Evolutionary conservation across 176 grass and related monocot species (phyloP).

Genomic region (Aegilops tauschii): DNA sequence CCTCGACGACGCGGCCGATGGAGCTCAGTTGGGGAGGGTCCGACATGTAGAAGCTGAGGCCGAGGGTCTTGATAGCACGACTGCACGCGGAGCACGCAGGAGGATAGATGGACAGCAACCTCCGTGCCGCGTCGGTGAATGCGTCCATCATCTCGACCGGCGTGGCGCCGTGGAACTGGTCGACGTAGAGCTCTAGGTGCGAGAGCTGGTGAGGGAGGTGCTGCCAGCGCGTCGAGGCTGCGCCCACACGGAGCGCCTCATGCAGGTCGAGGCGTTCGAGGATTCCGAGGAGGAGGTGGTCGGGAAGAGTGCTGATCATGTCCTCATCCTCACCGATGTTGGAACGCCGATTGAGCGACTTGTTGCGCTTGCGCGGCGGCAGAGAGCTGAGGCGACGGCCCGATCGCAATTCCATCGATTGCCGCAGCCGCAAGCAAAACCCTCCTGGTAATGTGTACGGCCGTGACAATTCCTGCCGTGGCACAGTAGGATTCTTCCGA

Average conservation of each 20-base stretch:
- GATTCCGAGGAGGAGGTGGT: neutral
- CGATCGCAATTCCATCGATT: no score
- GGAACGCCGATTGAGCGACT: no score
- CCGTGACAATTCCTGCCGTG: no score
- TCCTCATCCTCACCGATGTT: no score
- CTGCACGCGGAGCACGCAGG: no score
- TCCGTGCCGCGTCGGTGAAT: no score
- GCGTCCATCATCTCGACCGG: neutral
- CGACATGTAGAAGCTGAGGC: neutral
- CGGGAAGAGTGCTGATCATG: neutral
- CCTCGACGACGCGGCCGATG: neutral
- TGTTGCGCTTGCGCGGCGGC: no score
- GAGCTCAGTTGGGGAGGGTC: neutral
- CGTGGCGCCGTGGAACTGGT: neutral
- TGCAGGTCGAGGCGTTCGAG: neutral
- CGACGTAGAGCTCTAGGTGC: neutral
- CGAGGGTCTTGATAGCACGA: neutral
- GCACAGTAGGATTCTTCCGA: no score
- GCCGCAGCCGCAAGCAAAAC: no score
- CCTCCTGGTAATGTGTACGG: no score
- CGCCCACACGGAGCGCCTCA: neutral
- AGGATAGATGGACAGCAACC: no score
- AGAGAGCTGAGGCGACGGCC: no score
- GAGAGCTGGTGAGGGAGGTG: neutral
- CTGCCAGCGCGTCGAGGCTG: neutral